These are phyloP conservation scores for Lepidium africanum DNA, from an alignment of 345 rosid species.

Conservation along the genomic window DNA sequence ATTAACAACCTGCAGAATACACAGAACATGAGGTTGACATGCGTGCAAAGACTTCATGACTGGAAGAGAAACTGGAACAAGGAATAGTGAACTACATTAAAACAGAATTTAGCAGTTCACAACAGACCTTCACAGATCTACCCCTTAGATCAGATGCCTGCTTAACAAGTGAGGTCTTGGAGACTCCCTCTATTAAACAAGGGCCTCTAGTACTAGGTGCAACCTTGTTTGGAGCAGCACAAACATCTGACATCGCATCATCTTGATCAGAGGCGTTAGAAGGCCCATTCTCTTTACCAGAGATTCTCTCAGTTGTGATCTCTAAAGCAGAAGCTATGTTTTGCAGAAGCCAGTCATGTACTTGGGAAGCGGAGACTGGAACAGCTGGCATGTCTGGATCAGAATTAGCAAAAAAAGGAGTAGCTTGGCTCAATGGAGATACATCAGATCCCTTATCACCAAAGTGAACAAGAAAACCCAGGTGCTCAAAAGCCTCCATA, in stretches of 20 bases:
- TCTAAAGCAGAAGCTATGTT: slow-evolving; percentile 76
- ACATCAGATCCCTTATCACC: slow-evolving; percentile 85
- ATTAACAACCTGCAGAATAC: slow-evolving; percentile 67
- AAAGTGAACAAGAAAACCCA: slow-evolving; percentile 87
- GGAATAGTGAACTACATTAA: neutral
- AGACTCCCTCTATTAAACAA: slow-evolving; percentile 83
- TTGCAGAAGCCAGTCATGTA: slow-evolving; percentile 84
- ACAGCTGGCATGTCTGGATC: slow-evolving; percentile 99
- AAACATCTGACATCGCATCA: slow-evolving; percentile 90
- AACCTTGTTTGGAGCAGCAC: slow-evolving; percentile 59
- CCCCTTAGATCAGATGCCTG: slow-evolving; percentile 86
- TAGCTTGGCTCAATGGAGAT: slow-evolving; percentile 71
- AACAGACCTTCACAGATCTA: slow-evolving; percentile 82
- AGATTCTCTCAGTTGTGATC: slow-evolving; percentile 65
- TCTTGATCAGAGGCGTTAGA: slow-evolving; percentile 65
- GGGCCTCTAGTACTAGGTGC: slow-evolving; percentile 60
- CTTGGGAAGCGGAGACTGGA: slow-evolving; percentile 85
- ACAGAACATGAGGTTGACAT: slow-evolving; percentile 1
- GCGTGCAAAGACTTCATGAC: neutral
- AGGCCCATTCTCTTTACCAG: slow-evolving; percentile 87
- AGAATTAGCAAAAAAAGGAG: slow-evolving; percentile 96
- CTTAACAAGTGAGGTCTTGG: slow-evolving; percentile 78
- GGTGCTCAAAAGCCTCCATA: slow-evolving; percentile 94
- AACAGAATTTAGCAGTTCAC: neutral
- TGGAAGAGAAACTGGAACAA: neutral